Evolutionary conservation across 2,329 filamentous ascomycete species (phyloP).

Genomic region (Trichoderma sp.): DNA sequence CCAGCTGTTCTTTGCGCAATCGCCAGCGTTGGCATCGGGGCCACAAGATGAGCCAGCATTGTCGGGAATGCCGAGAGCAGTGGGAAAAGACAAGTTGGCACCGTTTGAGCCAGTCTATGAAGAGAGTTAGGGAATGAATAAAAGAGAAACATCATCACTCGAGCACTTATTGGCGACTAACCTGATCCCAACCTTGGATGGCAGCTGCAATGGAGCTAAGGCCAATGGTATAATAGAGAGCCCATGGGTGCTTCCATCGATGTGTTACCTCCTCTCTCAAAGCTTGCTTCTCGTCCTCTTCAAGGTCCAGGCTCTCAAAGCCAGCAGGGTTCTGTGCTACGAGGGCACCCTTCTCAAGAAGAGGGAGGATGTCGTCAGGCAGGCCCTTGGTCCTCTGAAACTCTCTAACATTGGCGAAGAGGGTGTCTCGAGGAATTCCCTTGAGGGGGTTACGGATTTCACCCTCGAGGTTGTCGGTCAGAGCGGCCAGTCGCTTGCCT

Average conservation of each 20-base stretch:
- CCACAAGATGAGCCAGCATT: constrained; percentile 32
- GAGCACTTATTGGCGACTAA: constrained; percentile 12
- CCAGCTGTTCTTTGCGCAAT: constrained; percentile 52
- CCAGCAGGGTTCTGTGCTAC: constrained; percentile 41
- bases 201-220: constrained; percentile 54
- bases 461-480: constrained; percentile 27
- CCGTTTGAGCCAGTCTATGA: constrained; percentile 45
- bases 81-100: constrained; percentile 47
- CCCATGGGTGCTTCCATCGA: constrained; percentile 49
- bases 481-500: background rate
- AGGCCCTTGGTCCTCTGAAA: constrained; percentile 53
- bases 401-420: constrained; percentile 52
- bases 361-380: constrained; percentile 42
- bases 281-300: constrained; percentile 41
- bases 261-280: constrained; percentile 46
- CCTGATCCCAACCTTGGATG: constrained; percentile 49
- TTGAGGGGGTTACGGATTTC: constrained; percentile 48
- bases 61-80: constrained; percentile 44
- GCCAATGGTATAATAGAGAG: constrained; percentile 46
- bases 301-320: constrained; percentile 47
- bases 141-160: background rate
- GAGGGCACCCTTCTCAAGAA: constrained; percentile 32
- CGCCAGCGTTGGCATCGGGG: constrained; percentile 35
- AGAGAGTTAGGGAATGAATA: background rate
- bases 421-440: constrained; percentile 49